Base-by-base conservation (phyloP, 768 basidiomycete genomes). In the Tylopilus sp. region DNA sequence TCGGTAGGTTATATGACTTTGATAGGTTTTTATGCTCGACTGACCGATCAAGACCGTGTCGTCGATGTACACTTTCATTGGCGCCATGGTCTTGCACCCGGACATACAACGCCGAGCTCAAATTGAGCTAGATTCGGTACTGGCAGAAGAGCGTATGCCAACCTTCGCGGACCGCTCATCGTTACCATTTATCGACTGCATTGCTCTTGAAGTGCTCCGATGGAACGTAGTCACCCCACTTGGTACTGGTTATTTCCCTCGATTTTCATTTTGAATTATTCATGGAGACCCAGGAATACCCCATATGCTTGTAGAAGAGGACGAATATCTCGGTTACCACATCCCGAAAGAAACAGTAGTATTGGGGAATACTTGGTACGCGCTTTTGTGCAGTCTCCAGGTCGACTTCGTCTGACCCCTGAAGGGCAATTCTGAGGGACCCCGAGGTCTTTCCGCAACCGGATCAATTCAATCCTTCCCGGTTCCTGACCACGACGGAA, bases 281-380 rank as follows among this genome's bases (percentile, higher is more conserved):
- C n/a, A 54, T 3, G 17, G 4, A 26, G 4, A 58, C 6, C 48
- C 71, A 50, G 79, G 78, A 8, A 40, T 60, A 12, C 60, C 58
- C 24, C 58, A 60, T 21, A 76, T 77, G 54, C 68, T 70, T 13
- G 79, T 73, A 48, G 53, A 60, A 22, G 60, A 56, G 5, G 60
- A 54, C 17, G 55, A 53, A 11, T 55, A 50, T 12, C 48, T 56
- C 6, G 77, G 73, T 2, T 76, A 52, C 36, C 34, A 12, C 7
- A 52, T 52, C 14, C 44, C 51, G 8, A 52, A 52, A 38, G 42
- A 29, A 29, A 36, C 50, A 7, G n/a, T 10, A 11, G 17, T 51
- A 31, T 8, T 37, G 26, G 50, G 50, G 14, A 33, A 42, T 11
- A 16, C 30, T 26, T 50, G 49, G 49, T 34, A 34, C 14, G 49